Evolutionary conservation across 257 asterid genomes (phyloP).

Genomic region (Petunia axillaris): DNA sequence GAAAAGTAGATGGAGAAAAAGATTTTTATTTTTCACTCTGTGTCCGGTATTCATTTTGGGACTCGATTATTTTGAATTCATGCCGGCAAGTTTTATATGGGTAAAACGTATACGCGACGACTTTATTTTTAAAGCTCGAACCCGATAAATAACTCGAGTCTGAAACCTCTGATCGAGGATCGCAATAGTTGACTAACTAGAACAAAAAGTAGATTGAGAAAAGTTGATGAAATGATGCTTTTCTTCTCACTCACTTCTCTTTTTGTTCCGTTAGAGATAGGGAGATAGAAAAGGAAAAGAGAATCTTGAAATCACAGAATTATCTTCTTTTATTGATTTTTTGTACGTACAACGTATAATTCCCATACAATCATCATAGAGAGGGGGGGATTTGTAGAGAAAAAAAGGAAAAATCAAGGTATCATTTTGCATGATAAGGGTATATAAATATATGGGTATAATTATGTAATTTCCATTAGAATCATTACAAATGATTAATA

Average conservation of each 20-base stretch:
- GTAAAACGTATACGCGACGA: no score
- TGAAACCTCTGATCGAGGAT: no score
- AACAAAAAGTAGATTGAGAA: no score
- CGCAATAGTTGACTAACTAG: no score
- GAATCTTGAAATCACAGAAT: slow-evolving; percentile 49
- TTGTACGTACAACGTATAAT: slow-evolving; percentile 34
- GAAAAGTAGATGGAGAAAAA: not conserved
- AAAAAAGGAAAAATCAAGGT: slow-evolving; percentile 15
- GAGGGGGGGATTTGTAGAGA: slow-evolving; percentile 29
- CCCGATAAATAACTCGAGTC: no score
- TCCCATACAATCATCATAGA: slow-evolving; percentile 17
- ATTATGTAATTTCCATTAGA: not conserved
- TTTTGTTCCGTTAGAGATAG: slow-evolving; percentile 45
- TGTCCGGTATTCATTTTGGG: no score
- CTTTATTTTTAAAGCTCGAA: no score
- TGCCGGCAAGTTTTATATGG: no score
- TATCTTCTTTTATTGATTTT: slow-evolving; percentile 22
- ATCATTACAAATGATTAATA: not conserved
- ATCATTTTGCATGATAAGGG: not conserved
- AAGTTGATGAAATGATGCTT: slow-evolving; percentile 49
- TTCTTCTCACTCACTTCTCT: slow-evolving; percentile 58
- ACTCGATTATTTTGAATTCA: no score
- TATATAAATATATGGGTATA: not conserved
- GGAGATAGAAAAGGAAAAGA: slow-evolving; percentile 29
- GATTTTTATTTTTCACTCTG: no score